Base-by-base conservation (phyloP, 805 yeast species). In the Yamadazyma paraphyllophila region DNA sequence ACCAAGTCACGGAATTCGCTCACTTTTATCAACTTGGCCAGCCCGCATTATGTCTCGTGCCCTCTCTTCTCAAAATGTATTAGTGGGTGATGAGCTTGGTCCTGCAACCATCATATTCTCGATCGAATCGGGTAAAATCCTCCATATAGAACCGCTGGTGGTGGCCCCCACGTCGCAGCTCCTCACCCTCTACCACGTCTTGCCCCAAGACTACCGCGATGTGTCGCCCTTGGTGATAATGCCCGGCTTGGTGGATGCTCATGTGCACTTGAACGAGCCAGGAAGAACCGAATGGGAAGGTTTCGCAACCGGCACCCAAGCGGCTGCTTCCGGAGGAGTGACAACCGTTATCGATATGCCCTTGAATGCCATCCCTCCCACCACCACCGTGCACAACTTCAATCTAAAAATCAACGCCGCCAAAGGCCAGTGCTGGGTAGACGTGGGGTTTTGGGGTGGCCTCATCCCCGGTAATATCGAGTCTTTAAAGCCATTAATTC, bases 271-370 rank as follows among this genome's bases (percentile, higher is more conserved):
- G 55, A 92, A 92, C 63, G 98, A 92, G 59, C 97, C 98, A 0
- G 98, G 98, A n/a, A 73, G 97, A 55, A 91, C 97, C 1, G 96
- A 90, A 51, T 91, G 98, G 98, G 98, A 91, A 65, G 98, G 98
- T 1, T 91, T 92, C 62, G 96, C 83, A n/a, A 85, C 96, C 0
- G 98, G 98, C 0, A 91, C 98, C 0, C 83, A 84, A 60, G 87
- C 96, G 2, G 97, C 97, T 0, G 96, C 96, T 0, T 76, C 91
- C 10, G 98, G 98, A 13, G 98, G 98, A 47, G 97, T 91, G 40
- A 91, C 98, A 17, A 90, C 97, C 0, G 95, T 91, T 14, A 78
- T 91, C 14, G 98, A 91, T 62, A 91, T 91, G 98, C 98, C 98
- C 0, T 70, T 91, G 60, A 91, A 91, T 65, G 96, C 97, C 3